Evolutionary conservation across 75 land plant species (phyloP).

Genomic region (Gnetum montanum): DNA sequence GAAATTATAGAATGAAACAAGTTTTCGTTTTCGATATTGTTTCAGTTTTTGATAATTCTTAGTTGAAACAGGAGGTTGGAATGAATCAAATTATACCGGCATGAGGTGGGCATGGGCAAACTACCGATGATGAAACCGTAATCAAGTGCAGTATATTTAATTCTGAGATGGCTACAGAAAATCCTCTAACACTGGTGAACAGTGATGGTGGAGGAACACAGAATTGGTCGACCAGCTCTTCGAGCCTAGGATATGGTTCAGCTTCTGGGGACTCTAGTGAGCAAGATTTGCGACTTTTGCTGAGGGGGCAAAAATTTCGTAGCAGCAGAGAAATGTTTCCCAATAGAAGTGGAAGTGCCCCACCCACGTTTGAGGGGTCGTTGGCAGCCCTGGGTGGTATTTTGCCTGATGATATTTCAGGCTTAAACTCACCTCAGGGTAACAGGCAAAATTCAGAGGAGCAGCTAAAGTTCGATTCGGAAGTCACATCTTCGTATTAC

Average conservation of each 20-base stretch:
- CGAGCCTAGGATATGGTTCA: constrained; percentile 14
- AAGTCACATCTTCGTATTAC: constrained; percentile 51
- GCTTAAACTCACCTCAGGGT: constrained; percentile 6
- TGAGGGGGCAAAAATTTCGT: constrained; percentile 32
- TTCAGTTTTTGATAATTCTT: background rate
- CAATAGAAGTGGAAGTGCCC: constrained; percentile 89
- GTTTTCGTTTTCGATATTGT: background rate
- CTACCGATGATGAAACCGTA: constrained; percentile 29
- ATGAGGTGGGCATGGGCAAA: constrained; percentile 34
- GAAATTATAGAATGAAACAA: background rate
- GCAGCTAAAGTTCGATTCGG: constrained; percentile 57
- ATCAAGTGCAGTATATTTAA: constrained; percentile 2
- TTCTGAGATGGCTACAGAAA: constrained; percentile 76
- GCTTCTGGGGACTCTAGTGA: constrained; percentile 23
- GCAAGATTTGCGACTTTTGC: constrained; percentile 45
- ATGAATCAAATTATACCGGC: background rate
- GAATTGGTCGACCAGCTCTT: constrained; percentile 9
- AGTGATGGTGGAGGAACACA: constrained; percentile 22
- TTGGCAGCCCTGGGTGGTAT: constrained; percentile 48
- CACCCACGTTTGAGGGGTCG: constrained; percentile 95
- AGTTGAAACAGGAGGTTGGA: background rate
- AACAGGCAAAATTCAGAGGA: constrained; percentile 38
- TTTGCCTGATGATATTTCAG: constrained; percentile 17
- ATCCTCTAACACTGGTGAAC: constrained; percentile 54
- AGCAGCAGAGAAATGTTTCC: constrained; percentile 25